These are phyloP conservation scores for Exutisphaerella laricina DNA, from an alignment of 2,329 filamentous ascomycete species.

Conservation along the genomic window DNA sequence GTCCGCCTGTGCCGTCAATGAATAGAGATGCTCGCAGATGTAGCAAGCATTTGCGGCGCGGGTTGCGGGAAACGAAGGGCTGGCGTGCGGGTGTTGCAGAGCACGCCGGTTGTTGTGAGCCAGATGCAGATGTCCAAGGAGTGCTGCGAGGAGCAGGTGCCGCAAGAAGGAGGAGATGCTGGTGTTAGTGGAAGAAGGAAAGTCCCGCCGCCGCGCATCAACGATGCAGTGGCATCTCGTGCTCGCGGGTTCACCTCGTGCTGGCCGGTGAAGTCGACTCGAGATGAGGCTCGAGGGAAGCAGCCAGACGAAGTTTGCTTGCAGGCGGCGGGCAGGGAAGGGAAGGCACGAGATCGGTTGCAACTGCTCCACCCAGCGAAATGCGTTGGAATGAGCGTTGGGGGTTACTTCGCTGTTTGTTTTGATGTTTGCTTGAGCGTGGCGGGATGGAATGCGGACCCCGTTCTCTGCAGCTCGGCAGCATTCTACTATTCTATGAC, in stretches of 20 bases:
- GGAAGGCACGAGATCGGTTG: conserved; percentile 6
- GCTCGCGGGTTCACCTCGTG: not conserved
- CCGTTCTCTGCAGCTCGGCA: not conserved
- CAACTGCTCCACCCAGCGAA: not conserved
- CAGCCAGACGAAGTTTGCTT: not conserved
- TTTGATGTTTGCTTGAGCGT: conserved; percentile 6
- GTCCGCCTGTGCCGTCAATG: conserved; percentile 15
- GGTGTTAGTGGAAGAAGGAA: conserved; percentile 6
- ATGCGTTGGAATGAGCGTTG: not conserved
- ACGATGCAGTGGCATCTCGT: conserved; percentile 2
- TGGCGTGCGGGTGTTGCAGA: conserved; percentile 15
- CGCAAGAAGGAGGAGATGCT: not conserved
- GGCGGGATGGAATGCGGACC: conserved; percentile 5
- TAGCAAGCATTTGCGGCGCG: conserved; percentile 9
- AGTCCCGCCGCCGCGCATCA: conserved; percentile 1
- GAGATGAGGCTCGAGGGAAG: not conserved
- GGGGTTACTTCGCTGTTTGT: conserved; percentile 1
- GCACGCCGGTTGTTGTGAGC: conserved; percentile 4
- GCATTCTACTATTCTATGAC: not conserved
- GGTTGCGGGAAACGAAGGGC: conserved; percentile 17
- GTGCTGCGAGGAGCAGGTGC: not conserved
- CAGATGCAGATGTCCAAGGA: not conserved
- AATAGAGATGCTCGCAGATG: conserved; percentile 16
- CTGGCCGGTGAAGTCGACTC: conserved; percentile 1
- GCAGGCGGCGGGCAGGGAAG: too few relatives aligned